phyloP scores from a whole-genome alignment of 768 basidiomycete genomes.

The Trichaptum fuscoviolaceum region DNA sequence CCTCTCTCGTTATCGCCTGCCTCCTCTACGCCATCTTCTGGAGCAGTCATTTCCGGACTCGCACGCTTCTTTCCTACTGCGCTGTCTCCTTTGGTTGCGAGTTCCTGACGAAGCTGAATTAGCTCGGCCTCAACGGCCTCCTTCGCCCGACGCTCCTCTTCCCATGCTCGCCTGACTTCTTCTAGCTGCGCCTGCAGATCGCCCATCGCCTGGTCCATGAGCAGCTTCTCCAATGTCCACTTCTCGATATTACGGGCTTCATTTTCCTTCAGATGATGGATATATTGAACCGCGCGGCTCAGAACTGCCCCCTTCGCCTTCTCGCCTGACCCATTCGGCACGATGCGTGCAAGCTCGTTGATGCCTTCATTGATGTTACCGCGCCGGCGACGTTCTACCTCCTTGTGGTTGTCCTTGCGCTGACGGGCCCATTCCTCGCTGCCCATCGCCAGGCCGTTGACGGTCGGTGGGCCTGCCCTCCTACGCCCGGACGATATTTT shows the following conservation, averaged over 20 bases:
- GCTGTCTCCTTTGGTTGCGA: not conserved
- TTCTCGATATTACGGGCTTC: slow-evolving; percentile 89
- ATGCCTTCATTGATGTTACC: slow-evolving; percentile 98
- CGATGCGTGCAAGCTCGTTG: slow-evolving; percentile 82
- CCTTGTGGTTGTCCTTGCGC: slow-evolving; percentile 89
- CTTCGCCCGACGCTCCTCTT: slow-evolving; percentile 62
- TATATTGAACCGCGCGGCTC: slow-evolving; percentile 83
- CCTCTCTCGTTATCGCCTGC: not conserved
- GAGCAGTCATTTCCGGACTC: not conserved
- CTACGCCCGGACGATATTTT: slow-evolving; percentile 23
- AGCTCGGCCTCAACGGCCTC: slow-evolving; percentile 63
- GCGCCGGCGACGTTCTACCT: slow-evolving; percentile 90
- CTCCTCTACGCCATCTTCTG: not conserved
- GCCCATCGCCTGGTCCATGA: slow-evolving; percentile 92
- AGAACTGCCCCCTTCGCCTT: slow-evolving; percentile 90
- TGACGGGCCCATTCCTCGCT: slow-evolving; percentile 77
- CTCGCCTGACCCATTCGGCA: slow-evolving; percentile 83
- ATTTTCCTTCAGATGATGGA: slow-evolving; percentile 86
- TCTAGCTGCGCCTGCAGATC: slow-evolving; percentile 80
- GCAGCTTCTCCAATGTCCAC: slow-evolving; percentile 88
- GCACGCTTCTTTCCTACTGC: not conserved
- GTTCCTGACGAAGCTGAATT: slow-evolving; percentile 32
- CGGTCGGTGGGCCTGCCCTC: slow-evolving; percentile 13
- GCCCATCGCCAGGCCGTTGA: slow-evolving; percentile 41
- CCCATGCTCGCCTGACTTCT: slow-evolving; percentile 76